Evolutionary conservation across 2,329 filamentous ascomycete species (phyloP), one percentile per base, ranked within the genome.

Genomic region (Fusarium sp.): DNA sequence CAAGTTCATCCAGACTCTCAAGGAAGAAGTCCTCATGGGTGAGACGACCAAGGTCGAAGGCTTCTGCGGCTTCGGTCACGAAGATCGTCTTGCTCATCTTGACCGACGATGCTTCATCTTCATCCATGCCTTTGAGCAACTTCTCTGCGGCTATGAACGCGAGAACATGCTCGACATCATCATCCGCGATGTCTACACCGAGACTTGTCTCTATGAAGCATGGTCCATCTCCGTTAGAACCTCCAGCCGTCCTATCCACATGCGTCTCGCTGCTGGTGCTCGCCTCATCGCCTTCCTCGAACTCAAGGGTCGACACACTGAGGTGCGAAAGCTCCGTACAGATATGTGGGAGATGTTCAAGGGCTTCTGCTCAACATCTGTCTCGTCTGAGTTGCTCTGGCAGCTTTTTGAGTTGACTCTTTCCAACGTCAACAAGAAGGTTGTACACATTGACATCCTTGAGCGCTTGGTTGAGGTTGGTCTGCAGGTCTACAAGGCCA

Each of bases 341-440:
- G 60, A 63, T 3, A 63, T 63, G 42, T 63, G 54, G 54, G 60
- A 63, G 11, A 35, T 63, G 42, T 63, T 63, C 42, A 63, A 63
- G 30, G 35, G 55, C 5, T 60, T 63, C 4, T 48, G 42, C 16
- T 26, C 42, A 7, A 28, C 26, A 22, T 60, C 54, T 14, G 35
- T 48, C 0, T 28, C 42, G 0, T 41, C 60, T 2, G 60, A 63
- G 20, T 7, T 36, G 1, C 30, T 63, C 3, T 63, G 60, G 60
- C 60, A 63, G 6, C 54, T 63, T 2, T 63, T 63, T 0, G 60
- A 63, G 2, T 22, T 60, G 24, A 60, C 42, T 1, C 35, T 63
- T 18, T n/a, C 33, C 20, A 60, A 63, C 6, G 35, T 63, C 1
- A 39, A 63, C 24, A 63, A 63, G 35, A 63, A 63, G 30, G 6